These are phyloP conservation scores for Salvia splendens DNA, from an alignment of 257 asterid genomes.

Conservation along the genomic window DNA sequence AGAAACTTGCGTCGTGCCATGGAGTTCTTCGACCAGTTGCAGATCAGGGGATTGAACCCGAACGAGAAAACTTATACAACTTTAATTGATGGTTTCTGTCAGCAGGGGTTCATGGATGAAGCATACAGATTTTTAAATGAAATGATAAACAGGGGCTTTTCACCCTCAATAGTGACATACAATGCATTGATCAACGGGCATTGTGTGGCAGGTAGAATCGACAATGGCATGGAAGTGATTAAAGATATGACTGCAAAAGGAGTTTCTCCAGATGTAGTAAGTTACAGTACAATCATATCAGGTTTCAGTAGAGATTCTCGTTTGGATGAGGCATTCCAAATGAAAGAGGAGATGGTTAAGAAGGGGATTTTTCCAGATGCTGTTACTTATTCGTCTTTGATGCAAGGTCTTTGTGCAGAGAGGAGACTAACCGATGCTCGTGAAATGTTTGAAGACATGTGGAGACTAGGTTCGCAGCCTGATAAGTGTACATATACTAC, in stretches of 20 bases:
- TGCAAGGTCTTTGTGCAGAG: slow-evolving; percentile 77
- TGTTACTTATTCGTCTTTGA: slow-evolving; percentile 75
- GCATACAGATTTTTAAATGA: slow-evolving; percentile 58
- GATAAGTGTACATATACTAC: slow-evolving; percentile 82
- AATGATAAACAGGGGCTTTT: slow-evolving; percentile 59
- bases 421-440: slow-evolving; percentile 63
- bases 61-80: slow-evolving; percentile 88
- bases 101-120: slow-evolving; percentile 72
- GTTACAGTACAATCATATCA: slow-evolving; percentile 70
- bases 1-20: slow-evolving; percentile 66
- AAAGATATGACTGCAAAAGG: slow-evolving; percentile 57
- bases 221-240: slow-evolving; percentile 57
- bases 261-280: slow-evolving; percentile 71
- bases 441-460: slow-evolving; percentile 72
- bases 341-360: slow-evolving; percentile 65
- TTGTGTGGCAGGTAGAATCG: slow-evolving; percentile 61
- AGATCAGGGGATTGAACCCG: slow-evolving; percentile 62
- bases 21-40: slow-evolving; percentile 77
- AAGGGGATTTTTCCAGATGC: slow-evolving; percentile 70
- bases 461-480: slow-evolving; percentile 56
- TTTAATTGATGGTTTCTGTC: slow-evolving; percentile 76
- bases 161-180: slow-evolving; percentile 75
- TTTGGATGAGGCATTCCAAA: slow-evolving; percentile 63
- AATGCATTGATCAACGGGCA: slow-evolving; percentile 83
- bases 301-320: slow-evolving; percentile 64